phyloP scores from a whole-genome alignment of 2,329 filamentous ascomycete species.

The Dryadomyces sulphureus region DNA sequence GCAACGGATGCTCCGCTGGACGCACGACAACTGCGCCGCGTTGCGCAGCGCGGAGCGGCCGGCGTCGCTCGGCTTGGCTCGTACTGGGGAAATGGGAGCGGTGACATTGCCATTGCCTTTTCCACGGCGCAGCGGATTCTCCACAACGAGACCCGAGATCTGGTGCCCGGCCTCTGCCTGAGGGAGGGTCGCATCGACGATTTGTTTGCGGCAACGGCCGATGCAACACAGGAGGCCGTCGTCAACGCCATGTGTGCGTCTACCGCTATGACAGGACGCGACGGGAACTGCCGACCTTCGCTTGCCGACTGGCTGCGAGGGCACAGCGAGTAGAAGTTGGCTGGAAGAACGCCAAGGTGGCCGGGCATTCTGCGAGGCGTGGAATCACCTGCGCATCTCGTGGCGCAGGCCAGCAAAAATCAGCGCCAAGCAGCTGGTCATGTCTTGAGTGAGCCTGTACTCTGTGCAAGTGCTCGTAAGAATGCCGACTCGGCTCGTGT shows the following conservation, averaged over 20 bases:
- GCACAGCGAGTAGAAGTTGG: too few species aligned
- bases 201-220: constrained; percentile 45
- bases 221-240: constrained; percentile 51
- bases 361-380: too few species aligned
- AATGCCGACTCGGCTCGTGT: too few species aligned
- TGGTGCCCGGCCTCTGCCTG: background rate
- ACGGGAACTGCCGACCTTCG: background rate
- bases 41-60: constrained; percentile 30
- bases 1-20: constrained; percentile 29
- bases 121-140: constrained; percentile 44
- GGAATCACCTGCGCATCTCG: too few species aligned
- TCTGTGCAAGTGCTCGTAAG: too few species aligned
- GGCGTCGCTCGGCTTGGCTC: constrained; percentile 46
- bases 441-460: too few species aligned
- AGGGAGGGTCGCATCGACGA: constrained; percentile 30
- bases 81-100: constrained; percentile 45
- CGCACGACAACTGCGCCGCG: constrained; percentile 21
- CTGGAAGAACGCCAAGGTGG: too few species aligned
- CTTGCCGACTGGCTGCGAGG: background rate
- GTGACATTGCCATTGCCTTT: constrained; percentile 54
- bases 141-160: constrained; percentile 32
- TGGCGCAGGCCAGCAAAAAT: too few species aligned
- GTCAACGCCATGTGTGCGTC: constrained; percentile 49
- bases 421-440: too few species aligned
- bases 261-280: constrained; percentile 37